Base-by-base conservation (phyloP, 139 green algal genomes). In the Pseudopediastrum boryanum region DNA sequence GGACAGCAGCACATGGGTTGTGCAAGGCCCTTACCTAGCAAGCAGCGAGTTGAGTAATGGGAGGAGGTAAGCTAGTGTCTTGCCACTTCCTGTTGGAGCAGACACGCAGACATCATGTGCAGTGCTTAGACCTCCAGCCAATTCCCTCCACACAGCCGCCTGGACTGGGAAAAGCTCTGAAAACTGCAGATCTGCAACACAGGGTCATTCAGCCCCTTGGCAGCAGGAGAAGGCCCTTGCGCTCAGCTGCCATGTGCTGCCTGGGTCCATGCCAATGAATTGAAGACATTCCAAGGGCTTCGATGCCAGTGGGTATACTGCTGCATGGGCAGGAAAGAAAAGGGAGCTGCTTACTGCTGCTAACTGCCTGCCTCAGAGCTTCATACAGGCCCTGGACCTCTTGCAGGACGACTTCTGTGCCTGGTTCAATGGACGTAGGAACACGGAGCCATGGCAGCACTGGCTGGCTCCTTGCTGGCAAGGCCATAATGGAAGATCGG, bases 1-100 rank as follows among this genome's bases (percentile, higher is more conserved):
- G 31, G 21, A 29, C 67, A 66, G 25, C 82, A 89, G 81, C 46
- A 97, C 85, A 1, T 52, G 46, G 13, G 12, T 12, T 56, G 16
- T 16, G 46, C 46, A 56, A 56, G 16, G 42, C 7, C 25, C 71
- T n/a, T 38, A 78, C 71, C 71, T 44, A 27, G 21, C 25, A 23
- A 21, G n/a, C 8, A 80, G 52, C 4, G 73, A 84, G 33, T 95
- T 90, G 2, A 95, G 23, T 13, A 97, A 19, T 0, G 94, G 94
- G 58, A 98, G 86, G 0, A 75, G 83, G 78, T 98, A 98, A 0
- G 94, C 89, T 25, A 98, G 83, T 1, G 94, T 98, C 81, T 98
- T 98, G 59, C 94, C 94, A 67, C 86, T 94, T 71, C 94, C 94
- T 0, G 94, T 98, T 27, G 94, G 94, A 0, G 94, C 92, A 29